Evolutionary conservation across 768 basidiomycete species (phyloP), one percentile per base, ranked within the genome.

Genomic region (Chiua virens): DNA sequence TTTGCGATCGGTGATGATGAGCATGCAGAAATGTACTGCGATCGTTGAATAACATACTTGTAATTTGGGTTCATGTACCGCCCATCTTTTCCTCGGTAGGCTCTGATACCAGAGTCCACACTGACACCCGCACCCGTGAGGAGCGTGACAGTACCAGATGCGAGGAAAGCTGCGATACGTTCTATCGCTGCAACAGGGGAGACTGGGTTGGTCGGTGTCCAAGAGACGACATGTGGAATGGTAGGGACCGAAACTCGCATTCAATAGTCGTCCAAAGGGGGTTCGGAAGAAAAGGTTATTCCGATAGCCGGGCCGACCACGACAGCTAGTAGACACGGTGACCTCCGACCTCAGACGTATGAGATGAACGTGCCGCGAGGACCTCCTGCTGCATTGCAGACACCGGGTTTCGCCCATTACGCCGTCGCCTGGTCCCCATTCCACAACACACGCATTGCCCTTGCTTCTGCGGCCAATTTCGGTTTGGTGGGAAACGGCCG

Each of bases 401-500:
- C 90, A 0, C 87, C 89, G 27, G 89, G 87, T 2, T 92, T 91
- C 70, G 85, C 91, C 3, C 91, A 92, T 65, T 92, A 91, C 64
- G 73, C 83, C 5, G 58, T 90, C 27, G 81, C 87, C 13, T 93
- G 89, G 87, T 94, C 92, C 0, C 91, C 92, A 5, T 93, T 94
- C 63, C 86, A 89, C 66, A 83, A 78, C 21, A 74, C 78, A 15
- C 81, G 86, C 32, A 65, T 92, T 38, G 91, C 91, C 2, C 73
- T 92, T 30, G 89, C 91, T 5, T 90, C 90, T 7, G 79, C 92
- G 0, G 90, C 93, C 23, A 96, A 98, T 71, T 98, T 92, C 68
- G 96, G 96, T 3, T 78, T 98, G 5, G 89, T 98, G 28, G 96
- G 96, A 22, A 98, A 97, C 70, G 96, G 96, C 1, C 78, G 95